Conservation (phyloP, 1,284 basidiomycete species). For the Entoloma clypeatum region DNA sequence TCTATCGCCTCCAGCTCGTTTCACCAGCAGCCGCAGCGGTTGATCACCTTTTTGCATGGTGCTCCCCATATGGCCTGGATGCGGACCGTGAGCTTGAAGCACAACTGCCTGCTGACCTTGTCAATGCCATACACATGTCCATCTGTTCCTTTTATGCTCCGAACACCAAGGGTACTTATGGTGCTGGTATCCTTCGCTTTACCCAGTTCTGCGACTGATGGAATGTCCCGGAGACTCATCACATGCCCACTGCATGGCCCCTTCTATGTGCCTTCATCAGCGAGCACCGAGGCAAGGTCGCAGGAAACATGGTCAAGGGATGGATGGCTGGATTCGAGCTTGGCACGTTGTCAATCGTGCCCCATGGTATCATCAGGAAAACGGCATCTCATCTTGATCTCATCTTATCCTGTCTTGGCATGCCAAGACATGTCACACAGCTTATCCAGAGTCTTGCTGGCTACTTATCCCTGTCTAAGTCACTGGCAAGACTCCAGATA, state of each 20-base stretch:
- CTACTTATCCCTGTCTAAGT: no score
- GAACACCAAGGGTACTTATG: constrained; percentile 6
- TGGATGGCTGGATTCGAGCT: constrained; percentile 5
- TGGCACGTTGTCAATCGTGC: constrained; percentile 7
- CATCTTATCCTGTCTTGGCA: no score
- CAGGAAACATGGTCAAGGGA: not conserved
- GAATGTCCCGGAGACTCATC: not conserved
- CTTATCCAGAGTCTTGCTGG: no score
- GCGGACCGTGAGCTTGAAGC: no score
- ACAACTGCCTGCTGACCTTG: not conserved
- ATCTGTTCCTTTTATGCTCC: not conserved
- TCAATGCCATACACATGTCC: not conserved
- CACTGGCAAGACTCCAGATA: no score
- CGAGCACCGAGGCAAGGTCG: not conserved
- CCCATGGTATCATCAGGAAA: no score
- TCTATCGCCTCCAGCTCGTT: no score
- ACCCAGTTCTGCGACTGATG: constrained; percentile 8
- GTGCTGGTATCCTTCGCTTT: constrained; percentile 6
- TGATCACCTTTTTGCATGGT: no score
- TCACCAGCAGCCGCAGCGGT: no score
- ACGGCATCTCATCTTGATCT: no score
- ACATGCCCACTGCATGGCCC: constrained; percentile 5
- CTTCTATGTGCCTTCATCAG: not conserved
- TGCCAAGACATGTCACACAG: no score
- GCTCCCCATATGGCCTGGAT: no score